Conservation (phyloP, 805 yeast genomes). For the Lipomyces sp. region DNA sequence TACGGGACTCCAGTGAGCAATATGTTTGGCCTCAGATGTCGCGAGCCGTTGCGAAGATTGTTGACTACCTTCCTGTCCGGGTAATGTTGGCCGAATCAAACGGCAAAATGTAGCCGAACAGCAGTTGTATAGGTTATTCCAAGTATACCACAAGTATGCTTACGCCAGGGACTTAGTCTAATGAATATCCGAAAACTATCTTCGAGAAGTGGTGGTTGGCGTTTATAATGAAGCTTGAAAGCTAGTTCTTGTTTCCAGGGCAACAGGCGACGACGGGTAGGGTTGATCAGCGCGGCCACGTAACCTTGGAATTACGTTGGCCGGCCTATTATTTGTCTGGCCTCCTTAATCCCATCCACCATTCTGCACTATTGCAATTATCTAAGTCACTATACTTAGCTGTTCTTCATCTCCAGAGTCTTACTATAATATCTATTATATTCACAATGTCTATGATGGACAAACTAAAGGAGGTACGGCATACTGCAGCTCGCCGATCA, state of each 20-base stretch:
- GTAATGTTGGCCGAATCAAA: too few relatives aligned
- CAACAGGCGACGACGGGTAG: not conserved
- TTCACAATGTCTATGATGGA: constrained; percentile 49
- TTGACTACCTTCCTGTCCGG: too few relatives aligned
- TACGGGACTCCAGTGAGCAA: too few relatives aligned
- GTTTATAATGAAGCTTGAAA: not conserved
- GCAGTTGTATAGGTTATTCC: too few relatives aligned
- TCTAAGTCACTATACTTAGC: not conserved
- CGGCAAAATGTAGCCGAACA: too few relatives aligned
- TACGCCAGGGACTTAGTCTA: not conserved
- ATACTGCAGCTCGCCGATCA: not conserved
- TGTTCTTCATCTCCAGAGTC: not conserved
- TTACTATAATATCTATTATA: not conserved
- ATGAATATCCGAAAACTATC: not conserved
- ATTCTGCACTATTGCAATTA: not conserved
- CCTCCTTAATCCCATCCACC: not conserved
- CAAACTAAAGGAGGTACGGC: constrained; percentile 56
- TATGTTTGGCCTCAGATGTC: too few relatives aligned
- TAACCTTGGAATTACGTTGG: too few relatives aligned
- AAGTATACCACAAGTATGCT: too few relatives aligned
- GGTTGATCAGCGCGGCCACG: too few relatives aligned
- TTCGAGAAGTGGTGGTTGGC: not conserved
- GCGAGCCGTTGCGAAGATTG: too few relatives aligned
- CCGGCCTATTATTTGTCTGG: not conserved
- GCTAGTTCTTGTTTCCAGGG: not conserved